Base-by-base conservation (phyloP, 495 filamentous ascomycete species). In the Penicillium paradoxum region DNA sequence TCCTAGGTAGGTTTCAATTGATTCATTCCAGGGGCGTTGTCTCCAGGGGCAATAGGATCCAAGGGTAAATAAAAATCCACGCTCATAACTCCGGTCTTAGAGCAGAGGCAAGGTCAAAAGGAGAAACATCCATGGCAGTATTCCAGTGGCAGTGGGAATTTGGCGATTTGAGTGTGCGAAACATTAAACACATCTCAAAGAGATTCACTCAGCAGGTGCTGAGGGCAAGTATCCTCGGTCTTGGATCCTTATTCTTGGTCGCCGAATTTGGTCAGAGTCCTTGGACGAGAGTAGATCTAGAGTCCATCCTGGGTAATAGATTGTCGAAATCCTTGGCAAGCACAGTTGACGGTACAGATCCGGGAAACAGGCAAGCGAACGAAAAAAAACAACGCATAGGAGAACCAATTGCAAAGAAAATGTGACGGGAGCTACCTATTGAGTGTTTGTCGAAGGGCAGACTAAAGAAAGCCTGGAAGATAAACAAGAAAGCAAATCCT, bases 341-440 rank as follows among this genome's bases (percentile, higher is more conserved):
- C 21, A 49, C 47, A 43, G 56, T 41, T 38, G 51, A 22, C 22
- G 30, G 53, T 53, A 63, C 55, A 62, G 57, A 53, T 63, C 65
- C 67, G 53, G 65, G 51, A 57, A 41, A 32, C 4, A 32, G 29
- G 9, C 4, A 55, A 54, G 18, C n/a, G n/a, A n/a, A n/a, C n/a
- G 53, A 52, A 54, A 49, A 36, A 58, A 59, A 55, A 37, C 51
- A 60, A 46, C 51, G 53, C 60, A 65, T 63, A 50, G 57, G 51
- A 61, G 51, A 56, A 54, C 27, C 36, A 49, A 46, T 49, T 50
- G 46, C 42, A 51, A 67, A 42, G 60, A 67, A 71, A 70, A 58
- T 55, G 66, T 65, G 60, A 63, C 58, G 70, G 72, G 66, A 62
- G 64, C 73, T 77, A 77, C 73, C 73, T 77, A 67, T 67, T 71